phyloP scores from a whole-genome alignment of 2,329 filamentous ascomycete genomes.

The Ophiosphaerella herpotricha region DNA sequence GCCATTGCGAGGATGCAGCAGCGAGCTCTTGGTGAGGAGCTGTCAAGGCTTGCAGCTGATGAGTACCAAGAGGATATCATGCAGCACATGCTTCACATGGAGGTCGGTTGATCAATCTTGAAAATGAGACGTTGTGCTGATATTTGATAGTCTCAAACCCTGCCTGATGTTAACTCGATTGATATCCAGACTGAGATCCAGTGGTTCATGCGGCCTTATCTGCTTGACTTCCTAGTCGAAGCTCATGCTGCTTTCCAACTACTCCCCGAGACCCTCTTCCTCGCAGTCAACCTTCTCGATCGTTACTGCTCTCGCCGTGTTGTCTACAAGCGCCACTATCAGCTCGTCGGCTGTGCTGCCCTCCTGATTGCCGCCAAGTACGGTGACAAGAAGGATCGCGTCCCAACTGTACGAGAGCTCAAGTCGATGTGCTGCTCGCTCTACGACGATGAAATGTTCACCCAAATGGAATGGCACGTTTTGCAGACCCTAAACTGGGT shows the following conservation, averaged over 20 bases:
- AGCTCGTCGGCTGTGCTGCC: slow-evolving; percentile 93
- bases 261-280: slow-evolving; percentile 91
- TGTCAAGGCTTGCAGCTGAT: slow-evolving; percentile 81
- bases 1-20: slow-evolving; percentile 81
- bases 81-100: slow-evolving; percentile 94
- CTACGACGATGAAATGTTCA: slow-evolving; percentile 99
- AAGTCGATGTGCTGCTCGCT: slow-evolving; percentile 99
- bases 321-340: slow-evolving; percentile 99
- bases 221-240: slow-evolving; percentile 97
- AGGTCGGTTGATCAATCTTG: slow-evolving; percentile 58
- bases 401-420: slow-evolving; percentile 95
- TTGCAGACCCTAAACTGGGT: slow-evolving; percentile 96
- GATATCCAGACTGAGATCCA: slow-evolving; percentile 99
- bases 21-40: slow-evolving; percentile 84
- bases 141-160: slow-evolving; percentile 69
- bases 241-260: slow-evolving; percentile 94
- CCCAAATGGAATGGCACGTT: slow-evolving; percentile 99
- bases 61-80: slow-evolving; percentile 95
- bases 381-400: slow-evolving; percentile 96
- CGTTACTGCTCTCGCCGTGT: slow-evolving; percentile 97
- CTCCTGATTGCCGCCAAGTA: slow-evolving; percentile 98
- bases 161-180: slow-evolving; percentile 95
- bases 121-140: slow-evolving; percentile 30
- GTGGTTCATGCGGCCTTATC: slow-evolving; percentile 98
- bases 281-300: slow-evolving; percentile 95